Evolutionary conservation across 306 rosid species (phyloP).

Genomic region (Acmispon strigosus): DNA sequence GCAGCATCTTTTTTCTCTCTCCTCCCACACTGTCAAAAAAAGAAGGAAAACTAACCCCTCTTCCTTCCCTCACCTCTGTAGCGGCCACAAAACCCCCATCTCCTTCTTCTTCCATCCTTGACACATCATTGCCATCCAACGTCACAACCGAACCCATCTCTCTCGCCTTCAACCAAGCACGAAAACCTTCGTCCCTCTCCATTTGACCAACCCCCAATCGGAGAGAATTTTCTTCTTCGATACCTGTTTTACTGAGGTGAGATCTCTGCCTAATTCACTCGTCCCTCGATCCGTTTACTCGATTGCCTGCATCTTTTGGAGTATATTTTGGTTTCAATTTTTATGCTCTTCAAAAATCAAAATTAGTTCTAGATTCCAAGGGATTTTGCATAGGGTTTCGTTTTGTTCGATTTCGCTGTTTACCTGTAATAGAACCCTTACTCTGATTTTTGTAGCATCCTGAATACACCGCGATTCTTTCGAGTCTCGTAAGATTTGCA

Average conservation of each 20-base stretch:
- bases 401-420: background rate
- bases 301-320: background rate
- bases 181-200: too few species aligned
- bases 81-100: too few species aligned
- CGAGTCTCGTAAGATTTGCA: background rate
- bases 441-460: background rate
- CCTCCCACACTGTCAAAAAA: too few species aligned
- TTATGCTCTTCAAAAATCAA: background rate
- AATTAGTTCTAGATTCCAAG: background rate
- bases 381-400: background rate
- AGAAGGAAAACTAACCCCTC: too few species aligned
- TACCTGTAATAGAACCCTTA: background rate
- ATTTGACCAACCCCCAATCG: too few species aligned
- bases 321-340: background rate
- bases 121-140: too few species aligned
- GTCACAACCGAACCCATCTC: too few species aligned
- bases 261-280: background rate
- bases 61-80: too few species aligned
- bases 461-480: background rate
- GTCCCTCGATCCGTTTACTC: background rate
- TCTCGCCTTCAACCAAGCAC: too few species aligned
- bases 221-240: background rate
- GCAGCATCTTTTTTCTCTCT: too few species aligned
- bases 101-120: too few species aligned
- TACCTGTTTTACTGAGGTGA: background rate